Evolutionary conservation across 164 flowering plant species (phyloP).

Genomic region (Magnolia changhungtana): DNA sequence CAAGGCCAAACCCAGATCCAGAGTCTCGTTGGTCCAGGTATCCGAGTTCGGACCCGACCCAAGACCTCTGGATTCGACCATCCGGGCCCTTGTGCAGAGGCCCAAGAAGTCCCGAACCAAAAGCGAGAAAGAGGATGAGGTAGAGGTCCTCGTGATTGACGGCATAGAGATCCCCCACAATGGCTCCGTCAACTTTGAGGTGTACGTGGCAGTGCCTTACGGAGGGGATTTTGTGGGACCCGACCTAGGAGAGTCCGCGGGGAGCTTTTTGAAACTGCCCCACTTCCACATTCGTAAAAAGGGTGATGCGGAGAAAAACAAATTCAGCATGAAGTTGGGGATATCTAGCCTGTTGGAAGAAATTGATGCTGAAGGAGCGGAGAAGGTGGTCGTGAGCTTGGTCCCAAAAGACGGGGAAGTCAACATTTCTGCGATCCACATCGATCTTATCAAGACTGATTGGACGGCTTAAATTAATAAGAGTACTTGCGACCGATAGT

Average conservation of each 20-base stretch:
- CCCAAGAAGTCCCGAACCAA: constrained; percentile 4
- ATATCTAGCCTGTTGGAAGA: background rate
- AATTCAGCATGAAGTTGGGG: background rate
- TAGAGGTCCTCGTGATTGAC: background rate
- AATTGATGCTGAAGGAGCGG: background rate
- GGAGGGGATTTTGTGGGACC: background rate
- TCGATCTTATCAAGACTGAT: background rate
- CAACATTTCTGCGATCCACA: background rate
- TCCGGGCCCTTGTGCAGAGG: constrained; percentile 1
- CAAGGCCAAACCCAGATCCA: background rate
- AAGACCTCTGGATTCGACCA: background rate
- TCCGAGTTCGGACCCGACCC: background rate
- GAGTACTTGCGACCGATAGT: too few relatives aligned
- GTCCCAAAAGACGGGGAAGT: background rate
- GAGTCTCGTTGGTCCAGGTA: background rate
- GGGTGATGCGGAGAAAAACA: background rate
- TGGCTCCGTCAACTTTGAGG: background rate
- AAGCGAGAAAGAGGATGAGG: background rate
- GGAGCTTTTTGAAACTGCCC: background rate
- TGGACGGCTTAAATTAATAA: too few relatives aligned
- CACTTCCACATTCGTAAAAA: background rate
- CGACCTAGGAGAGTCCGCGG: constrained; percentile 1
- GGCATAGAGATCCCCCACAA: background rate
- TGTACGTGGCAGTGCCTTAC: background rate
- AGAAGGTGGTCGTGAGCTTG: constrained; percentile 4